Evolutionary conservation across 306 rosid species (phyloP).

Genomic region (Prosopis cineraria): DNA sequence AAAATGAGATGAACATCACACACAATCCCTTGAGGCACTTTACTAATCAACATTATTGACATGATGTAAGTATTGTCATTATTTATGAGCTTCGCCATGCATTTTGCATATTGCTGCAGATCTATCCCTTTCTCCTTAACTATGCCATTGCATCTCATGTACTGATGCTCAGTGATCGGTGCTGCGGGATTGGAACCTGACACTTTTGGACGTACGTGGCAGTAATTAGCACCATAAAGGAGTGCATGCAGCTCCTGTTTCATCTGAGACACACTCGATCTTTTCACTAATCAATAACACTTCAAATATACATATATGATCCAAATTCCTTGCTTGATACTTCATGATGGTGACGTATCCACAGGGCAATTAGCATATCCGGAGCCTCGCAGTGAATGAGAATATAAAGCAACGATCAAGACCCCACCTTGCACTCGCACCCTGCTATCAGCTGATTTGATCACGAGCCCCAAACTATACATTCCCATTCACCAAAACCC

Average conservation of each 20-base stretch:
- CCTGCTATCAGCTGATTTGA: not conserved
- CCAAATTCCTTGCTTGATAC: not conserved
- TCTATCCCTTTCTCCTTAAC: not conserved
- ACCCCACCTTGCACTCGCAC: not conserved
- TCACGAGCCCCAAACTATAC: not conserved
- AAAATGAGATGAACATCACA: too few relatives aligned
- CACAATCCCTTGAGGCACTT: too few relatives aligned
- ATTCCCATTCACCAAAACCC: not conserved
- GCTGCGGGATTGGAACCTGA: not conserved
- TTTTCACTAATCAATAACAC: not conserved
- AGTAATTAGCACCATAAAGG: not conserved
- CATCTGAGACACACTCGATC: not conserved
- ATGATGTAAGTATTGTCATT: not conserved
- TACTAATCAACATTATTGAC: too few relatives aligned
- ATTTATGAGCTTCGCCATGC: not conserved
- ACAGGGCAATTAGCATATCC: constrained; percentile 21
- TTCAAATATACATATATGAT: not conserved
- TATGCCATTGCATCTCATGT: not conserved
- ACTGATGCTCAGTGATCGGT: not conserved
- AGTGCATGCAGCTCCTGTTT: not conserved
- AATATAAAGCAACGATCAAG: not conserved
- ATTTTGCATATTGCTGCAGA: not conserved
- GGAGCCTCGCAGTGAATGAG: not conserved
- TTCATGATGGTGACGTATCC: not conserved
- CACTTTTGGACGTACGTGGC: not conserved